Percentiles rank a stretch among this genome's conserved stretches.
phyloP scores from a whole-genome alignment of 352 stramenopile genomes.

The Phytophthora quininea region DNA sequence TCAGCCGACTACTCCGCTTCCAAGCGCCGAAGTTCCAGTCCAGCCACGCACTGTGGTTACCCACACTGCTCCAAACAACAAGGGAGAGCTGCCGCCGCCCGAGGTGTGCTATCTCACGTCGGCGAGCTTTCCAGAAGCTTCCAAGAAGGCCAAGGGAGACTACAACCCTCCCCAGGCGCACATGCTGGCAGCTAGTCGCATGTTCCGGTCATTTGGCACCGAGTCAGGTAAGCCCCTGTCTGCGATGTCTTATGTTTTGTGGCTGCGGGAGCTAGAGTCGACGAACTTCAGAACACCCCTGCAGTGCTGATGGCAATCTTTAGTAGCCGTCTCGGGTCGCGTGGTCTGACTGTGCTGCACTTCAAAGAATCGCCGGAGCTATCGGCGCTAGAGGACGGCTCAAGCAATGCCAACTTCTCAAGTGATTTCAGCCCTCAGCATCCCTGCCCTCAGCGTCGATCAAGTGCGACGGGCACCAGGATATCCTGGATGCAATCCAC shows the following conservation, averaged over 20 bases:
- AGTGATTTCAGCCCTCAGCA: conserved; percentile 20
- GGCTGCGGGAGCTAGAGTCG: conserved; percentile 9
- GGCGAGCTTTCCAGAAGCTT: conserved; percentile 6
- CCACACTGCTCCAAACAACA: conserved; percentile 8
- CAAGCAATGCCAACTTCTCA: conserved; percentile 13
- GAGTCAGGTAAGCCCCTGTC: conserved; percentile 14
- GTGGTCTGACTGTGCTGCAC: conserved; percentile 13
- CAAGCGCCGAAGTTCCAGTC: background rate
- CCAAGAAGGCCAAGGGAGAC: conserved; percentile 15
- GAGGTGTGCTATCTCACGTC: conserved; percentile 6
- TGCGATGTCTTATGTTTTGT: conserved; percentile 19
- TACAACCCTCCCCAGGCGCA: conserved; percentile 12
- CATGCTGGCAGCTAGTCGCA: conserved; percentile 7
- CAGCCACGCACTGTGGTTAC: no score
- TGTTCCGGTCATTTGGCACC: conserved; percentile 5
- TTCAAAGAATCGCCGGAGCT: conserved; percentile 10
- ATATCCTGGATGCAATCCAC: conserved; percentile 17
- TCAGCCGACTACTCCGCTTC: background rate
- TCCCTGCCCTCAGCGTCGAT: background rate
- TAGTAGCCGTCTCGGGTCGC: conserved; percentile 9
- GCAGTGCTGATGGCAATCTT: conserved; percentile 22
- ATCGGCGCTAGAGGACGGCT: conserved; percentile 2
- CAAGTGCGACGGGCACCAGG: conserved; percentile 10
- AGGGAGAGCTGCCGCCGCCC: conserved; percentile 2
- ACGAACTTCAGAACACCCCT: conserved; percentile 10